phyloP scores from a whole-genome alignment of 768 basidiomycete genomes.

The Collybia sordida region DNA sequence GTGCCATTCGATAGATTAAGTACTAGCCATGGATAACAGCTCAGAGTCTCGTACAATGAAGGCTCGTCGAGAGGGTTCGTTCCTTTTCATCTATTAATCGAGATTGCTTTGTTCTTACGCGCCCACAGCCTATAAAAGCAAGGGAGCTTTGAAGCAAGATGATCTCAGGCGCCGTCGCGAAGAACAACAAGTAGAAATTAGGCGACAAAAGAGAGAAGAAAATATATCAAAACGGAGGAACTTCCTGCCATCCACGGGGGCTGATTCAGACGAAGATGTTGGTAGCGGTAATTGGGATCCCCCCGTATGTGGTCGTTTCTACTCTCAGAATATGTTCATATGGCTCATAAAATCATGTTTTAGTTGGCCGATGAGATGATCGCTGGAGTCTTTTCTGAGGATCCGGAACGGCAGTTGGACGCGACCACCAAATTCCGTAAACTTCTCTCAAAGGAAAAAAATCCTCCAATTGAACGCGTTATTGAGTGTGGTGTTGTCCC shows the following conservation, averaged over 20 bases:
- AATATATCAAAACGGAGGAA: conserved; percentile 98
- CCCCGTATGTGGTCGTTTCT: conserved; percentile 51
- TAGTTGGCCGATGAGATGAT: conserved; percentile 93
- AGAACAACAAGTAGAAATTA: conserved; percentile 98
- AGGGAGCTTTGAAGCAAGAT: conserved; percentile 85
- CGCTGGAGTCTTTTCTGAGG: conserved; percentile 86
- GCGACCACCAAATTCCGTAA: conserved; percentile 99
- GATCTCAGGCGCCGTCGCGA: conserved; percentile 96
- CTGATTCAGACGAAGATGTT: conserved; percentile 93
- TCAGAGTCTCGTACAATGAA: conserved; percentile 70
- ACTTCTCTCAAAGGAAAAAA: conserved; percentile 98
- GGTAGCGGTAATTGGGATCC: conserved; percentile 71
- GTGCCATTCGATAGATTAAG: conserved; percentile 20
- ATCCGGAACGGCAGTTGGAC: conserved; percentile 89
- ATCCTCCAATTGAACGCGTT: conserved; percentile 97
- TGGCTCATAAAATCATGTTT: conserved; percentile 13
- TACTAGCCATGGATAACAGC: conserved; percentile 37
- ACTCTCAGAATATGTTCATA: conserved; percentile 7
- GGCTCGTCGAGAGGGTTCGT: conserved; percentile 70
- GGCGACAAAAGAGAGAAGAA: conserved; percentile 97
- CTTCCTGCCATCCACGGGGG: conserved; percentile 70
- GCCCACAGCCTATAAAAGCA: conserved; percentile 83
- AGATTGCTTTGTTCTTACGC: conserved; percentile 37
- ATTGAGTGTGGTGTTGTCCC: conserved; percentile 97
- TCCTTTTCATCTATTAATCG: conserved; percentile 19